These are phyloP conservation scores for Alternaria sp. DNA, from an alignment of 2,329 filamentous ascomycete species.

Conservation along the genomic window DNA sequence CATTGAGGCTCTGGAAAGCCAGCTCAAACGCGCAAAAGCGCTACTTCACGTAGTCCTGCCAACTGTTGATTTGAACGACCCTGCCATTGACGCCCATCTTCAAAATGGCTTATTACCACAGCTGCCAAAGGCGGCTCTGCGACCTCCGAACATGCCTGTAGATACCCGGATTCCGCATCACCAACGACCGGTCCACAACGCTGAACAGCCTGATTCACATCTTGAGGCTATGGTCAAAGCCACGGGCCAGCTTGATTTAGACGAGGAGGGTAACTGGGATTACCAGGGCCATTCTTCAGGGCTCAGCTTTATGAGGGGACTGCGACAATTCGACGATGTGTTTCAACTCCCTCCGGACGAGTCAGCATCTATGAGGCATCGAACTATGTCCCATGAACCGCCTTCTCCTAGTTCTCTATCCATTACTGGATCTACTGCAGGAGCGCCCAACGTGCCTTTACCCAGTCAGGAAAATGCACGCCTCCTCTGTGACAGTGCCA, in stretches of 20 bases:
- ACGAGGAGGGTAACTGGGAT: conserved; percentile 91
- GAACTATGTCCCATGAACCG: conserved; percentile 65
- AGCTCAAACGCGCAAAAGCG: conserved; percentile 82
- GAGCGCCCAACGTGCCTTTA: conserved; percentile 63
- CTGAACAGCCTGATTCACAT: conserved; percentile 65
- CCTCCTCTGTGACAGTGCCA: conserved; percentile 65
- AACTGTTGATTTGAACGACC: conserved; percentile 84
- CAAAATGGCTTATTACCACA: conserved; percentile 69
- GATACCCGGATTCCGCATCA: conserved; percentile 34
- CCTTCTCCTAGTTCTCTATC: conserved; percentile 77
- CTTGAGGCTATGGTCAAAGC: conserved; percentile 95
- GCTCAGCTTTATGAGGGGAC: conserved; percentile 82
- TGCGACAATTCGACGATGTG: conserved; percentile 86
- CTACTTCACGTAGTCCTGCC: conserved; percentile 82
- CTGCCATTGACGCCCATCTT: conserved; percentile 78
- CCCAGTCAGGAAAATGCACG: conserved; percentile 69
- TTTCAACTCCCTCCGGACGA: conserved; percentile 69
- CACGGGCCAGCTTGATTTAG: conserved; percentile 87
- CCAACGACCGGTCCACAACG: conserved; percentile 31
- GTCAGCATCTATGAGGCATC: conserved; percentile 65
- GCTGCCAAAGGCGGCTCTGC: conserved; percentile 37
- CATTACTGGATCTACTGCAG: conserved; percentile 59
- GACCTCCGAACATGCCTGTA: conserved; percentile 33
- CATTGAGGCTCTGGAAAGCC: conserved; percentile 85
- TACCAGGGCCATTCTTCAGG: conserved; percentile 95